A percentile compares a stretch with the other conserved stretches of the same genome.
These are phyloP conservation scores for Sarocladiaceae sp. DNA, from an alignment of 2,329 filamentous ascomycete species.

Conservation along the genomic window DNA sequence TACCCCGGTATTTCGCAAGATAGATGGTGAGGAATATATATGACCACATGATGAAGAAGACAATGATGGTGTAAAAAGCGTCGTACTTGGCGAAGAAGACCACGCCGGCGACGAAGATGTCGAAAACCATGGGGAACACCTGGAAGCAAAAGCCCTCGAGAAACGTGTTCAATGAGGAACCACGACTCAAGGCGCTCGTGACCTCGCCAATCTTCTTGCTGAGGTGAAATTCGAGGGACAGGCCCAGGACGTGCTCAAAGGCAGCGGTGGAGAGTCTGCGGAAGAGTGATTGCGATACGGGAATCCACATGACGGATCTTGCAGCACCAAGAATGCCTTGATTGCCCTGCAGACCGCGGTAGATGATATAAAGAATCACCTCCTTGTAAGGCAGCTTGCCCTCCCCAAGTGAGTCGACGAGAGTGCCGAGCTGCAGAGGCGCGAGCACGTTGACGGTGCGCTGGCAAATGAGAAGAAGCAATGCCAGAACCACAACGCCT, in stretches of 20 bases:
- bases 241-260: slow-evolving; percentile 39
- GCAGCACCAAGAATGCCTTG: slow-evolving; percentile 36
- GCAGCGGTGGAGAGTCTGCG: slow-evolving; percentile 36
- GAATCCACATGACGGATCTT: slow-evolving; percentile 40
- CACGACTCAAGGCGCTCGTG: slow-evolving; percentile 41
- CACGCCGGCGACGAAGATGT: slow-evolving; percentile 41
- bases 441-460: slow-evolving; percentile 37
- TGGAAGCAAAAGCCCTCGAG: slow-evolving; percentile 42
- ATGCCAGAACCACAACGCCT: slow-evolving; percentile 31
- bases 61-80: slow-evolving; percentile 40
- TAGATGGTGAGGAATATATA: slow-evolving; percentile 46
- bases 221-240: slow-evolving; percentile 44
- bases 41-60: slow-evolving; percentile 41
- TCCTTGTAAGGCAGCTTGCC: slow-evolving; percentile 35
- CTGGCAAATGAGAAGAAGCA: slow-evolving; percentile 34
- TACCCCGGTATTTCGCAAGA: slow-evolving; percentile 39
- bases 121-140: slow-evolving; percentile 43
- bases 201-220: slow-evolving; percentile 46
- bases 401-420: slow-evolving; percentile 33
- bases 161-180: slow-evolving; percentile 41
- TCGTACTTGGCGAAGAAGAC: slow-evolving; percentile 40
- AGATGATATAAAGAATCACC: slow-evolving; percentile 36
- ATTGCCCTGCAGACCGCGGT: slow-evolving; percentile 38
- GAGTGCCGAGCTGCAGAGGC: slow-evolving; percentile 33
- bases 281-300: slow-evolving; percentile 37